Percentiles rank a stretch among this genome's conserved stretches.
Conservation (phyloP, 2,329 filamentous ascomycete genomes). For the Neofusicoccum kwambonambiense region DNA sequence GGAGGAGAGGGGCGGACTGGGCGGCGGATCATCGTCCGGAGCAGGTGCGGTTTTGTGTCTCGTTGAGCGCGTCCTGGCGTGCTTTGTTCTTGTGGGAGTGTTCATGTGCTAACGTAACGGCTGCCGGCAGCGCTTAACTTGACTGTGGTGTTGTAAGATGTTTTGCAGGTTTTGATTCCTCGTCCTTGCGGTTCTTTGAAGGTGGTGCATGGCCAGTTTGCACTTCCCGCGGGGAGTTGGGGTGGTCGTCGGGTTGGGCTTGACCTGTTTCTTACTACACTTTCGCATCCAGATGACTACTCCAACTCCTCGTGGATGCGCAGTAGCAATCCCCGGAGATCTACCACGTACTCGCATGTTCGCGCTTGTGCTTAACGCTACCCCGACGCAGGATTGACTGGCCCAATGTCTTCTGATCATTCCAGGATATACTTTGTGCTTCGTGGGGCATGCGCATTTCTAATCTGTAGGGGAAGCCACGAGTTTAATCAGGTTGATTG, state of each 20-base stretch:
- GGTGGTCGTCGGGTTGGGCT: too few relatives aligned
- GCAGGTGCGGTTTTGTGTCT: background rate
- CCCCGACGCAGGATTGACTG: too few relatives aligned
- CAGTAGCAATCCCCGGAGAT: background rate
- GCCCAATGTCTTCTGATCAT: too few relatives aligned
- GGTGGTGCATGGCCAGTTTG: too few relatives aligned
- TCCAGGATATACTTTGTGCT: too few relatives aligned
- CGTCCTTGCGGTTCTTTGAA: too few relatives aligned
- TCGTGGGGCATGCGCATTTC: too few relatives aligned
- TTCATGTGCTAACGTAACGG: background rate
- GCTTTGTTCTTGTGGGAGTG: background rate
- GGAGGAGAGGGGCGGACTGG: background rate
- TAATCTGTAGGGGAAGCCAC: too few relatives aligned
- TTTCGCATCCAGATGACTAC: background rate
- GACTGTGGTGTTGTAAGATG: background rate
- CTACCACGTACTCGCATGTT: background rate
- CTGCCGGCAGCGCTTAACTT: background rate
- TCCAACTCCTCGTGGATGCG: background rate
- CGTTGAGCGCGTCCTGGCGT: background rate
- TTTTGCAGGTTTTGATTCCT: background rate
- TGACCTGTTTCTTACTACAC: background rate
- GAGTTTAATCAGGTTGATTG: background rate
- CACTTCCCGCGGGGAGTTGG: too few relatives aligned
- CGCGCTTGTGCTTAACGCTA: too few relatives aligned
- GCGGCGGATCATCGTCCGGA: background rate